Conservation (phyloP, 495 filamentous ascomycete genomes). For the Clavariopsis aquatica region DNA sequence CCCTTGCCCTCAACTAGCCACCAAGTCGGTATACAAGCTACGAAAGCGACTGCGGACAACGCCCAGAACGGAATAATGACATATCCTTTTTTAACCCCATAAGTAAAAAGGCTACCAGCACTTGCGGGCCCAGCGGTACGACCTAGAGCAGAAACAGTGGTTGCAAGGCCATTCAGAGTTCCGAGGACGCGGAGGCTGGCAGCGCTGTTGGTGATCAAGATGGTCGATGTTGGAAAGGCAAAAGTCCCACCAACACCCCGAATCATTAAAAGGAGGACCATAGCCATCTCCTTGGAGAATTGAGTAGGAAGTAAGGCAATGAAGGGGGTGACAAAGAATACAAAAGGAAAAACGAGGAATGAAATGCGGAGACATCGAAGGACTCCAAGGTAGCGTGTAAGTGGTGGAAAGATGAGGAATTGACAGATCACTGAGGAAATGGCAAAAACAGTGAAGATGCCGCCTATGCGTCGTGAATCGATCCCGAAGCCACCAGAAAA, state of each 20-base stretch:
- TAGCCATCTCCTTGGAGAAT: constrained; percentile 37
- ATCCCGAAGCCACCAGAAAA: constrained; percentile 79
- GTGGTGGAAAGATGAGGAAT: constrained; percentile 73
- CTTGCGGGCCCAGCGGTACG: constrained; percentile 72
- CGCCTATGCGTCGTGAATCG: constrained; percentile 68
- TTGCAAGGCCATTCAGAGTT: constrained; percentile 86
- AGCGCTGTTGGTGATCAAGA: constrained; percentile 86
- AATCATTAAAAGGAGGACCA: constrained; percentile 61
- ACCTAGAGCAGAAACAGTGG: constrained; percentile 74
- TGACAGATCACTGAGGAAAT: constrained; percentile 71
- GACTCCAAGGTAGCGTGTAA: constrained; percentile 69
- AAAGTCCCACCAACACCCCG: constrained; percentile 75
- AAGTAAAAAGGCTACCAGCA: constrained; percentile 49
- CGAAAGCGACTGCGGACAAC: constrained; percentile 57
- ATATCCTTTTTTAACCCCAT: constrained; percentile 69
- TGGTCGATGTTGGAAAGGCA: constrained; percentile 84
- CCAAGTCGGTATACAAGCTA: constrained; percentile 67
- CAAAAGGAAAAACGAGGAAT: constrained; percentile 63
- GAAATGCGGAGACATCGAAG: constrained; percentile 65
- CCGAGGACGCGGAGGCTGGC: constrained; percentile 72
- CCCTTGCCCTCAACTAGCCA: constrained; percentile 76
- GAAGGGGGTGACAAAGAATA: constrained; percentile 75
- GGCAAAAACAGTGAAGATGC: constrained; percentile 75
- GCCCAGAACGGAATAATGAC: constrained; percentile 80
- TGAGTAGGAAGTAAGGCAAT: constrained; percentile 60